Percentiles rank a stretch among this genome's conserved stretches.
phyloP scores from a whole-genome alignment of 306 rosid species.

The Castanea sativa region DNA sequence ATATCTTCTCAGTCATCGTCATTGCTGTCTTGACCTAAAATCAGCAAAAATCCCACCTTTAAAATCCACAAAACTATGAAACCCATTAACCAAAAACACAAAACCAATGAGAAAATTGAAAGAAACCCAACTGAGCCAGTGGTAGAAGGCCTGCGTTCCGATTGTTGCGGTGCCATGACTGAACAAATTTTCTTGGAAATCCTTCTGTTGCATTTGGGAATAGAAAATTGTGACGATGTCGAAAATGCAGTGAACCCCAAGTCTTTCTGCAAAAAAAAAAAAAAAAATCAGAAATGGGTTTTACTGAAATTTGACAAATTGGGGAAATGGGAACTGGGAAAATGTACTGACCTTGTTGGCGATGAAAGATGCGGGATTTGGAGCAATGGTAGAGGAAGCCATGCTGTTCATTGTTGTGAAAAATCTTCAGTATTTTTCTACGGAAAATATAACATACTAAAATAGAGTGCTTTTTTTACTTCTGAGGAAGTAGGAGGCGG shows the following conservation, averaged over 20 bases:
- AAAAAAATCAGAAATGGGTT: background rate
- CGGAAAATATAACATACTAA: background rate
- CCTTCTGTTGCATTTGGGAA: conserved; percentile 42
- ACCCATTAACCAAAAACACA: conserved; percentile 13
- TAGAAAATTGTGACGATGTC: conserved; percentile 26
- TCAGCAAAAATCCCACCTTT: background rate
- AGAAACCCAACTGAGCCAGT: conserved; percentile 69
- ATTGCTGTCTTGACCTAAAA: conserved; percentile 78
- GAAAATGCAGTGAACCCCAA: conserved; percentile 44
- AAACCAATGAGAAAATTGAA: background rate
- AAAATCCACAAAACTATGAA: background rate
- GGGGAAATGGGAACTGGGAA: background rate
- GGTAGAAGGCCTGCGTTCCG: conserved; percentile 70
- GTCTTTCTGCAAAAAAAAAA: conserved; percentile 38
- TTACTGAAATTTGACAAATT: background rate
- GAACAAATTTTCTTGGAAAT: conserved; percentile 55
- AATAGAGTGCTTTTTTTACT: background rate
- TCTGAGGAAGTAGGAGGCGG: background rate
- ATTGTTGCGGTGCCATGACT: conserved; percentile 66
- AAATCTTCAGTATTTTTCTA: background rate
- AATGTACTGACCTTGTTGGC: conserved; percentile 39
- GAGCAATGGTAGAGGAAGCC: conserved; percentile 59
- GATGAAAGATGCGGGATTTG: conserved; percentile 41
- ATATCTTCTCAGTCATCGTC: conserved; percentile 94
- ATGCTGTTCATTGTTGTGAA: conserved; percentile 17